These are phyloP conservation scores for Theileria parva DNA, from an alignment of 169 alveolate species.

Conservation along the genomic window DNA sequence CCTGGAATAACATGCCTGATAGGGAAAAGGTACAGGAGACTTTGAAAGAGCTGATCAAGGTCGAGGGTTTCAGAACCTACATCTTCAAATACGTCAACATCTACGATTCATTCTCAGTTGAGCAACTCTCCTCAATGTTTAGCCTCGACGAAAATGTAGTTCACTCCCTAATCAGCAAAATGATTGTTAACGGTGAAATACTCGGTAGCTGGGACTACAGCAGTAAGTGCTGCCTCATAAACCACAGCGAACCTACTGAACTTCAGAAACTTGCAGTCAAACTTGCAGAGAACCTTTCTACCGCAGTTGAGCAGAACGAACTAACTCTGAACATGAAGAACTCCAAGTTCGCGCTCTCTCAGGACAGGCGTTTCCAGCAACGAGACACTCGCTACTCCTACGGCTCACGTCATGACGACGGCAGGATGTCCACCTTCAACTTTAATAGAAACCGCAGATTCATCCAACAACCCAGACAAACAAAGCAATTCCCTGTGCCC, in stretches of 20 bases:
- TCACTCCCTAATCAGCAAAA: conserved; percentile 87
- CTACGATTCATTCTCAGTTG: conserved; percentile 85
- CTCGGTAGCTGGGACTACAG: conserved; percentile 90
- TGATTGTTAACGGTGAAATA: conserved; percentile 86
- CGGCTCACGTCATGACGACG: conserved; percentile 60
- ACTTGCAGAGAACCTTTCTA: conserved; percentile 81
- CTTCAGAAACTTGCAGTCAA: conserved; percentile 82
- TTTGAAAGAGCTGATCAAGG: conserved; percentile 86
- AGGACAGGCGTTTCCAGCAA: conserved; percentile 64
- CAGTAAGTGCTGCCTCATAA: conserved; percentile 83
- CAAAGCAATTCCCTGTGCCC: conserved; percentile 1
- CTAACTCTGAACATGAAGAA: conserved; percentile 83
- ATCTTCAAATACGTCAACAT: conserved; percentile 82
- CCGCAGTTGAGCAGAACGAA: conserved; percentile 86
- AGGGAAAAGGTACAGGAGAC: conserved; percentile 82
- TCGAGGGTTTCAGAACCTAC: conserved; percentile 91
- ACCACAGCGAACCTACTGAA: conserved; percentile 86
- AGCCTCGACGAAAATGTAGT: conserved; percentile 76
- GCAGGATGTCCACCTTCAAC: conserved; percentile 41
- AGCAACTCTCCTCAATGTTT: conserved; percentile 83
- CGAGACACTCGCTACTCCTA: conserved; percentile 58
- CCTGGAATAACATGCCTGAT: conserved; percentile 85
- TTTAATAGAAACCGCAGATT: conserved; percentile 53
- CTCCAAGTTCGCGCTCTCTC: conserved; percentile 78
- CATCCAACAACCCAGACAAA: conserved; percentile 15